Evolutionary conservation across 1,284 basidiomycete genomes (phyloP), one percentile per base, ranked within the genome.

Genomic region (Ustilago loliicola): DNA sequence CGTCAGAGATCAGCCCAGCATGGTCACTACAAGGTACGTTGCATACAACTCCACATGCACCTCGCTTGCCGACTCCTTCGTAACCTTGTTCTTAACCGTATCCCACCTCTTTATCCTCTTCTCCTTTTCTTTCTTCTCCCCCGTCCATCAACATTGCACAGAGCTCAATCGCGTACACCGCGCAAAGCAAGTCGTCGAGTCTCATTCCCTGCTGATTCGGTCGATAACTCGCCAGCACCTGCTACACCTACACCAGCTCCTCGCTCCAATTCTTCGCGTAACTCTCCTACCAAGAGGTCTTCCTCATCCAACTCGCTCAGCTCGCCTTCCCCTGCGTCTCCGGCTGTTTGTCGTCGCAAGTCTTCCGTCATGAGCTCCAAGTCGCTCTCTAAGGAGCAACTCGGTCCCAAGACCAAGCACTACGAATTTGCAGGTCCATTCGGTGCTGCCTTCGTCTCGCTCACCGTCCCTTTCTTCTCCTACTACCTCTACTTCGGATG

Each of bases 391-490:
- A 74, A 78, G 65, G 61, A 78, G 60, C 76, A 78, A 50, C 87
- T 89, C 65, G 89, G 88, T 66, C 88, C 88, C 23, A 81, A 80
- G 55, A 88, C 88, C 23, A 90, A 88, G 0, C 87, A 90, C 54
- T 93, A 92, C 86, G 94, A 97, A 86, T 98, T 98, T 87, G 87
- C 94, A 64, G 96, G 95, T 0, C 94, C 94, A 2, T 89, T 90
- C 4, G 94, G 95, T 23, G 93, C 94, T 0, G 84, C 92, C 48
- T 88, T 91, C 72, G 90, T 98, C 82, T 90, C 92, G 19, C 54
- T 94, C 56, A 88, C 90, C 23, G 92, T 95, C 3, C 95, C 96
- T 1, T 80, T 91, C 77, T 88, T 91, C 74, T 89, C 91, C 32
- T 97, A 97, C 84, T 89, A 90, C 2, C 91, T 98, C 72, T 95